Evolutionary conservation across 768 basidiomycete genomes (phyloP), one percentile per base, ranked within the genome.

Genomic region (Naganishia friedmannii): DNA sequence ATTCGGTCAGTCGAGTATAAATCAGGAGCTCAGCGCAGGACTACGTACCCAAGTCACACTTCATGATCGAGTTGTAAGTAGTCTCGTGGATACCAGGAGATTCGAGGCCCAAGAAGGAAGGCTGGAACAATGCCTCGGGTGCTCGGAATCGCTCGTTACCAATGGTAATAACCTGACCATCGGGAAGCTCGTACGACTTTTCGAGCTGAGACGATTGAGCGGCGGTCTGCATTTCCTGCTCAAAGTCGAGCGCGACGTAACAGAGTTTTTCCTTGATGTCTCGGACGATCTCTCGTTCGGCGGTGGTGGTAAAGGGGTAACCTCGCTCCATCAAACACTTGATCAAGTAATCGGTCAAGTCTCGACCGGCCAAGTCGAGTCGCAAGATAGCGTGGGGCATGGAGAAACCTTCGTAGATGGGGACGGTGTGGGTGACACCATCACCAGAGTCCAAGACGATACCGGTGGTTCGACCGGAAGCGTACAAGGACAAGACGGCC

Each of bases 241-340:
- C 92, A 74, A 93, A 94, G 82, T 94, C 92, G 72, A 93, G 86
- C 46, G 92, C 92, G 73, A 95, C 93, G 80, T 94, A 94, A 82
- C 92, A 93, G 32, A 94, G 87, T 86, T 92, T 93, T 86, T 93
- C 92, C 86, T 96, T 96, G 86, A 96, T 94, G 82, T 95, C 93
- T 70, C 93, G 86, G 75, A 95, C 93, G 70, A 96, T 92, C 87
- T 93, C 92, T 77, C 88, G 87, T 83, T 93, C 92, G 45, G 91
- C 92, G 15, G 91, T 90, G 73, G 93, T 95, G 75, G 91, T 93
- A 87, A 96, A 95, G 21, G 88, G 86, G 83, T 96, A 94, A 13
- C 93, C 93, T 77, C 93, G 88, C 83, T 96, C 93, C 82, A 86
- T 89, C 69, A 81, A 71, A 72, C 78, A 77, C 75, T 79, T 78